Evolutionary conservation across 2,329 filamentous ascomycete species (phyloP).

Genomic region (Geosmithia morbida): DNA sequence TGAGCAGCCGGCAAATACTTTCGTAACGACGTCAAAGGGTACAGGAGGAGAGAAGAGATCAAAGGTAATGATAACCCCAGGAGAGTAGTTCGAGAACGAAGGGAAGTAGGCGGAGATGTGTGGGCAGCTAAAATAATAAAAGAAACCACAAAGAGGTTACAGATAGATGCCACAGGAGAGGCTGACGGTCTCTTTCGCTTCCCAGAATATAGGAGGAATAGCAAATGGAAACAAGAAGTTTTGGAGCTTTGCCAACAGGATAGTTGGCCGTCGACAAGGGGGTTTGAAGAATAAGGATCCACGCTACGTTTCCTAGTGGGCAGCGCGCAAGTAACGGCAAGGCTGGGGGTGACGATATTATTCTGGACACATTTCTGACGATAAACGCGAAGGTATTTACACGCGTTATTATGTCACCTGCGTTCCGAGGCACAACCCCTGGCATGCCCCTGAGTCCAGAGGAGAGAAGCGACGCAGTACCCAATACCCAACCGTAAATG

Average conservation of each 20-base stretch:
- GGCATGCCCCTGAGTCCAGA: constrained; percentile 1
- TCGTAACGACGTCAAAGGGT: constrained; percentile 2
- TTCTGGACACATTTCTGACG: background rate
- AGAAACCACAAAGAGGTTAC: background rate
- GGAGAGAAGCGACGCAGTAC: background rate
- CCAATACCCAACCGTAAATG: background rate
- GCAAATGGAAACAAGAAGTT: constrained; percentile 2
- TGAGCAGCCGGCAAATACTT: constrained; percentile 8
- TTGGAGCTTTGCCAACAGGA: constrained; percentile 2
- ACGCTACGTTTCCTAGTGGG: constrained; percentile 3
- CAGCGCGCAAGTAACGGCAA: background rate
- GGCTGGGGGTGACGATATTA: background rate
- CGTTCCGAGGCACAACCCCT: background rate
- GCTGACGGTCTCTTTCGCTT: background rate
- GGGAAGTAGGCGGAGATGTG: background rate
- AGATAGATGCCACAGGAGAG: background rate
- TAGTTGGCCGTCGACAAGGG: constrained; percentile 1
- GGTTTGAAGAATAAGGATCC: constrained; percentile 3
- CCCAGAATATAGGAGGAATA: constrained; percentile 1
- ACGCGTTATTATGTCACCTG: background rate
- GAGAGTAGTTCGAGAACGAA: background rate
- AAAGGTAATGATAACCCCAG: background rate
- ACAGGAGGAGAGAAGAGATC: background rate
- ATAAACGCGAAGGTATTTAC: background rate
- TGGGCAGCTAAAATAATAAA: background rate